Percentiles rank a stretch among this genome's conserved stretches.
Conservation (phyloP, 345 rosid genomes). For the Gossypium sturtianum region DNA sequence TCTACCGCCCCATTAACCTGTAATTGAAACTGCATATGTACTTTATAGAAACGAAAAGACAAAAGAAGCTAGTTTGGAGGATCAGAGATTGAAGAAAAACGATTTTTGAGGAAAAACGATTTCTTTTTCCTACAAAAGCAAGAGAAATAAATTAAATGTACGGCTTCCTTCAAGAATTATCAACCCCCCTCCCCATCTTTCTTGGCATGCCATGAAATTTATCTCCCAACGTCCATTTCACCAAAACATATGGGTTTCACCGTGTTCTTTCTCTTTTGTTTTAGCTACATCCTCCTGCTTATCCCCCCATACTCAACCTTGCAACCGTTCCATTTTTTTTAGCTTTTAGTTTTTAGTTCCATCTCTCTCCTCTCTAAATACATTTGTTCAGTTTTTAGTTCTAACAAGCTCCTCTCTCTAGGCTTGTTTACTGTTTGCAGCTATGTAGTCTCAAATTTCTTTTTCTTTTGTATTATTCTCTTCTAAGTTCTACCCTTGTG, state of each 20-base stretch:
- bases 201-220: conserved; percentile 26
- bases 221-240: conserved; percentile 26
- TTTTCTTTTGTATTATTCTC: not conserved
- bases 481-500: conserved; percentile 13
- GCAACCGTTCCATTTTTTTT: conserved; percentile 17
- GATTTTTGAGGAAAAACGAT: conserved; percentile 4
- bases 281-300: conserved; percentile 23
- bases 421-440: not conserved
- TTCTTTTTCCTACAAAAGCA: not conserved
- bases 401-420: not conserved
- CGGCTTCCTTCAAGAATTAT: no score
- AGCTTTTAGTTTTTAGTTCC: not conserved
- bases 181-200: not conserved
- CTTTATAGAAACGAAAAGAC: not conserved
- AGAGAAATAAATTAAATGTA: no score
- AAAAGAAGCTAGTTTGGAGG: not conserved
- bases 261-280: conserved; percentile 9
- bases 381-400: no score
- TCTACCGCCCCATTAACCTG: conserved; percentile 6
- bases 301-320: conserved; percentile 10
- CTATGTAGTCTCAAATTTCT: not conserved
- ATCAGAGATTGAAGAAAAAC: conserved; percentile 12
- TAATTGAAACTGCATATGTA: not conserved
- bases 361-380: not conserved
- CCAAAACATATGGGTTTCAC: conserved; percentile 10